A percentile compares a stretch with the other conserved stretches of the same genome.
These are phyloP conservation scores for Prunus yedoensis DNA, from an alignment of 331 rosid genomes.

Conservation along the genomic window DNA sequence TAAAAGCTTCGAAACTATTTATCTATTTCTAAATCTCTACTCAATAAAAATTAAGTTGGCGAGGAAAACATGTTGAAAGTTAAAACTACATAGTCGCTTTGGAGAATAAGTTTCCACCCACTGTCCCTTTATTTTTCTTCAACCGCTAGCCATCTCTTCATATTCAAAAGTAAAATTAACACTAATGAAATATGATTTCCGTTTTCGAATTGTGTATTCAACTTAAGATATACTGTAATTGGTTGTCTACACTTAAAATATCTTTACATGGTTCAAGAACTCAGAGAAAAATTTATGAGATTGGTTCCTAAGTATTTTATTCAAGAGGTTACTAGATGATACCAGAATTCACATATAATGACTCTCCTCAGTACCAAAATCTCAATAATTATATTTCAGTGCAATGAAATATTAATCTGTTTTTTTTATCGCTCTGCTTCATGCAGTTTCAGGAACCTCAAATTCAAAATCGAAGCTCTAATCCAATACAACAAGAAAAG, in stretches of 20 bases:
- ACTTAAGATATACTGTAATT: background rate
- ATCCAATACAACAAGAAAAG: background rate
- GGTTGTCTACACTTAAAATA: background rate
- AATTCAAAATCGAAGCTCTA: slow-evolving; percentile 3
- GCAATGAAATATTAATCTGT: background rate
- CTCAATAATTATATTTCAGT: background rate
- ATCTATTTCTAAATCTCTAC: background rate
- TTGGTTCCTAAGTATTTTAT: background rate
- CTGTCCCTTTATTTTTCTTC: background rate
- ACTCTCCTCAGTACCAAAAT: background rate
- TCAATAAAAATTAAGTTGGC: background rate
- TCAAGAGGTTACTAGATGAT: too few relatives aligned
- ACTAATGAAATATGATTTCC: background rate
- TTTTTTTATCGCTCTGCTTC: background rate
- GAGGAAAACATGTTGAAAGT: background rate
- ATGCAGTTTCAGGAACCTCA: background rate
- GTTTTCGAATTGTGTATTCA: background rate
- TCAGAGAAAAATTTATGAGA: background rate
- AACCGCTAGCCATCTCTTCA: background rate
- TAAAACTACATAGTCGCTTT: background rate
- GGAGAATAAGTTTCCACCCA: background rate
- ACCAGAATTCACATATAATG: background rate
- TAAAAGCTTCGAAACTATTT: background rate
- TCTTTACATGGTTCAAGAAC: background rate
- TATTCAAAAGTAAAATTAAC: too few relatives aligned